Base-by-base conservation (phyloP, 164 flowering plant genomes). In the Magnolia officinalis region DNA sequence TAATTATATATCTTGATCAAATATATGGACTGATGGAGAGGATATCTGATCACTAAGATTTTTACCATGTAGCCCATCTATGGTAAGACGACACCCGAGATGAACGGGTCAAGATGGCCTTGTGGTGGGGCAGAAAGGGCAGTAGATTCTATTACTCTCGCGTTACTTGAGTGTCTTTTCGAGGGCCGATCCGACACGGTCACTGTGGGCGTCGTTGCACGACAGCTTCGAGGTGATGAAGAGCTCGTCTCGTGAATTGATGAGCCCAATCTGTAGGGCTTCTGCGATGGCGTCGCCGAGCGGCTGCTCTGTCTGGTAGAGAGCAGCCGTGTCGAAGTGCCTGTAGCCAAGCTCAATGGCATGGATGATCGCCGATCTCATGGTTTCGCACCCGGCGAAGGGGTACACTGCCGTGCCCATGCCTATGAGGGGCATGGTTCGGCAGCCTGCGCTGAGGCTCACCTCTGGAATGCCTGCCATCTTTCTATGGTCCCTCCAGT, bases 271-370 rank as follows among this genome's bases (percentile, higher is more conserved):
- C 7, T 70, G 61, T 50, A 83, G 77, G 8, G 82, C 79, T 75
- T 85, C 80, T 6, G 70, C 80, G 16, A 83, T 76, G 26, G 84
- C 87, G 26, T 72, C 67, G n/a, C 87, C 87, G 1, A 85, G 67
- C 1, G 80, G 31, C 67, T 74, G 63, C 80, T 83, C 84, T 0
- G 83, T 10, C 49, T 77, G 70, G 72, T 76, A 81, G 0, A 63
- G 0, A 24, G 77, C 7, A 10, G 83, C 81, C 0, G 83, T 78
- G 65, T 81, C 84, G 37, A 84, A 84, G 72, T 78, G 83, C 13
- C 84, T 74, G 80, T 82, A 84, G 21, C 84, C 84, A 2, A 52
- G 19, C 78, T 78, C 66, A 4, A 83, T 83, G 24, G 81, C 86
- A 45, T 23, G 13, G 1, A 83, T 10, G 19, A 83, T 21, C 1